A percentile compares a stretch with the other conserved stretches of the same genome.
Conservation (phyloP, 805 yeast species). For the Candida alai region DNA sequence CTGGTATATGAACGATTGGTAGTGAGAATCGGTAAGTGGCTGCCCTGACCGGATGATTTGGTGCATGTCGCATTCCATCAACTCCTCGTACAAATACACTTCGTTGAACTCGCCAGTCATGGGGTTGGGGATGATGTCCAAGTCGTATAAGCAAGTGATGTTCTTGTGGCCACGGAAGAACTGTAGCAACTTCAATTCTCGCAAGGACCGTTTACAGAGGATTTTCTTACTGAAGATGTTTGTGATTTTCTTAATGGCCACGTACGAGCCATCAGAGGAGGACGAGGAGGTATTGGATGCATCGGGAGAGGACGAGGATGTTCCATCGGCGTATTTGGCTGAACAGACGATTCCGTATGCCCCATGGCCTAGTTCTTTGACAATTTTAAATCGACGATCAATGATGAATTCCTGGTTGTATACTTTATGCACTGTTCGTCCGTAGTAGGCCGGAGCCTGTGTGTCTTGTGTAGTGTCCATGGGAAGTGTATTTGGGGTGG, state of each 20-base stretch:
- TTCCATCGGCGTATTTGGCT: constrained; percentile 82
- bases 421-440: constrained; percentile 37
- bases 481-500: too few relatives aligned
- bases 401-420: constrained; percentile 87
- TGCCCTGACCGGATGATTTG: constrained; percentile 94
- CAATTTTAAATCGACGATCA: constrained; percentile 82
- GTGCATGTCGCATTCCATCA: constrained; percentile 99
- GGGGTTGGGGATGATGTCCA: constrained; percentile 79
- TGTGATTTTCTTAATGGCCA: constrained; percentile 94
- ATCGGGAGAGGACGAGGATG: constrained; percentile 20
- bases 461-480: constrained; percentile 1
- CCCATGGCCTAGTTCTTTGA: constrained; percentile 94
- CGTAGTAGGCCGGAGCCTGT: constrained; percentile 12
- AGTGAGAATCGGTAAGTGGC: constrained; percentile 90
- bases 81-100: constrained; percentile 87
- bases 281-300: constrained; percentile 8
- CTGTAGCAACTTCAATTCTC: constrained; percentile 85
- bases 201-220: constrained; percentile 83
- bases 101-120: constrained; percentile 73
- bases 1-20: constrained; percentile 90
- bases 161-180: constrained; percentile 96
- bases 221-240: constrained; percentile 90
- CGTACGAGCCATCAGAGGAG: constrained; percentile 38
- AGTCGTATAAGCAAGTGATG: constrained; percentile 90
- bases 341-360: constrained; percentile 97